Evolutionary conservation across 2,329 filamentous ascomycete genomes (phyloP).

Genomic region (Fonsecaea multimorphosa): DNA sequence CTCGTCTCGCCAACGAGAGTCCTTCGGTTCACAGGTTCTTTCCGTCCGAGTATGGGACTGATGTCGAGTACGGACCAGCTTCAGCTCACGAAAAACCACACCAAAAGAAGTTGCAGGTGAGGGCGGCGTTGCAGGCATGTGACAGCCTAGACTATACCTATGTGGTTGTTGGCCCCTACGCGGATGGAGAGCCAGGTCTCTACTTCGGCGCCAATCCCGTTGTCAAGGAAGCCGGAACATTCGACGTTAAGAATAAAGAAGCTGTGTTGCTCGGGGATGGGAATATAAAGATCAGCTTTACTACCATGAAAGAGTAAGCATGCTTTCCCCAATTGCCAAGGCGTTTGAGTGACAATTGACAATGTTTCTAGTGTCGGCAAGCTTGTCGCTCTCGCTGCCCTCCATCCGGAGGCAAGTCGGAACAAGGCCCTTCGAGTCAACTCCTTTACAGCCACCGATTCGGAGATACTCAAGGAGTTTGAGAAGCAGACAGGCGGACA

Average conservation of each 20-base stretch:
- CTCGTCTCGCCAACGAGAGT: constrained; percentile 63
- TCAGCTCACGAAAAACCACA: constrained; percentile 69
- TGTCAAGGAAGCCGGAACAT: constrained; percentile 58
- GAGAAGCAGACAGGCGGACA: constrained; percentile 66
- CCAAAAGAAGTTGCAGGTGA: constrained; percentile 70
- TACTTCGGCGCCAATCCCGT: constrained; percentile 55
- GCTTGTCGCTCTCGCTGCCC: constrained; percentile 67
- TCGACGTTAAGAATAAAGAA: constrained; percentile 61
- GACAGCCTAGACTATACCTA: constrained; percentile 66
- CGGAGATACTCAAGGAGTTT: constrained; percentile 68
- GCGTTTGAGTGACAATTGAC: neutral
- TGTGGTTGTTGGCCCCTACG: constrained; percentile 72
- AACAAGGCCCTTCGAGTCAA: constrained; percentile 69
- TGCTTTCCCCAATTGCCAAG: neutral
- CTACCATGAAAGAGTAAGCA: constrained; percentile 71
- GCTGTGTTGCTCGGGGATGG: constrained; percentile 68
- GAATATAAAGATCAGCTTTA: constrained; percentile 67
- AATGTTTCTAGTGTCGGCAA: constrained; percentile 61
- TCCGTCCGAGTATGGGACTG: constrained; percentile 71
- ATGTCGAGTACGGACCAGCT: constrained; percentile 64
- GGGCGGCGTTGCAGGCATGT: constrained; percentile 59
- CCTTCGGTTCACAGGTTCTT: constrained; percentile 66
- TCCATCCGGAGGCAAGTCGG: constrained; percentile 59
- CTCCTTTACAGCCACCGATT: constrained; percentile 70
- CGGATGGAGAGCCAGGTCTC: constrained; percentile 61